Conservation (phyloP, 2,329 filamentous ascomycete genomes). For the Cladosporium sp. region DNA sequence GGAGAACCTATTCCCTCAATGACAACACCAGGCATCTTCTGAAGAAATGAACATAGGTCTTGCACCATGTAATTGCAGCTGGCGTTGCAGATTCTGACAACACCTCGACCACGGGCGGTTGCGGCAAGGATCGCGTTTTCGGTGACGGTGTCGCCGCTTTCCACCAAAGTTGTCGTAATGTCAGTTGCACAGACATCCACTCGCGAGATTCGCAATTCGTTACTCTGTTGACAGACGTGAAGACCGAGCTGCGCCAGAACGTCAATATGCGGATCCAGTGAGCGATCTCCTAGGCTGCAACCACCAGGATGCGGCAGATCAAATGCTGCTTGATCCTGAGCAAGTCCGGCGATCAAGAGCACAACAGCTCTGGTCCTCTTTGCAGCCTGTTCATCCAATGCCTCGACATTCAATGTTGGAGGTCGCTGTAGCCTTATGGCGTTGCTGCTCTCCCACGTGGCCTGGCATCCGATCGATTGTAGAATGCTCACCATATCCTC, state of each 20-base stretch:
- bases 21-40: not conserved
- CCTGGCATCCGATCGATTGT: not conserved
- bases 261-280: not conserved
- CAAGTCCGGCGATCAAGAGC: not conserved
- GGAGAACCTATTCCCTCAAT: not conserved
- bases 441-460: not conserved
- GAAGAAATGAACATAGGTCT: constrained; percentile 1
- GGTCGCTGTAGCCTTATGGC: not conserved
- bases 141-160: constrained; percentile 1
- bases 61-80: constrained; percentile 8
- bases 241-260: not conserved
- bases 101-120: not conserved
- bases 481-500: not conserved
- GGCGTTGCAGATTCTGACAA: not conserved
- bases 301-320: not conserved
- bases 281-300: not conserved
- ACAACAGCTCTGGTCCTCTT: not conserved
- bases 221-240: not conserved
- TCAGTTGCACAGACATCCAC: not conserved
- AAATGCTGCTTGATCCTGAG: not conserved
- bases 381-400: not conserved
- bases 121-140: not conserved
- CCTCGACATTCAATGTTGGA: not conserved
- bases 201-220: not conserved
- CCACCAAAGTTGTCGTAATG: not conserved